Base-by-base conservation (phyloP, 176 grass and related monocot genomes). In the Phoenix dactylifera region DNA sequence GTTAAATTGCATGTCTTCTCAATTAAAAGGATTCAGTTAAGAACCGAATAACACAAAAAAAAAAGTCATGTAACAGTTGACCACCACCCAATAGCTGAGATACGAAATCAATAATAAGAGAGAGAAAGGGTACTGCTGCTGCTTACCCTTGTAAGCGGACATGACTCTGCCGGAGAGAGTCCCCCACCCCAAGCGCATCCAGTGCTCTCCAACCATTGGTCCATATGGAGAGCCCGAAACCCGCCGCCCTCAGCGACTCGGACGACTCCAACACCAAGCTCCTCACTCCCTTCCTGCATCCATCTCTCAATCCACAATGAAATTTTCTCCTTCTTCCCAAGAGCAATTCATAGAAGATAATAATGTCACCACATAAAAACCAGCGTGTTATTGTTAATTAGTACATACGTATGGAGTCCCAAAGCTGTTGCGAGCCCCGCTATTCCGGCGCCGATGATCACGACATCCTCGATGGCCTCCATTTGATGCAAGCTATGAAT, bases 231-330 rank as follows among this genome's bases (percentile, higher is more conserved):
- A 83, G 22, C 0, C 77, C 86, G 39, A 78, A 90, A n/a, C 92
- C 84, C 0, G 80, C 75, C 7, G 92, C 49, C 26, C 87, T 76
- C 20, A 97, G 60, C 26, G 49, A 24, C 56, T 71, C 70, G 24
- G 81, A 88, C 49, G 92, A 97, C 60, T 97, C 87, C 65, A 97
- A 67, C 69, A 97, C 86, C 55, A 80, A 1, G 75, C 92, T 80
- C 35, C 69, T 58, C 51, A 97, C 51, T 25, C 91, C 83, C 72
- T 73, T 70, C 72, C 91, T 90, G 82, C 22, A 67, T 15, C 17
- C 16, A 4, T 6, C n/a, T 62, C 15, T 48, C 59, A 22, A 17
- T 5, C 7, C 23, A 54, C 25, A 3, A 24, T 2, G 10, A 16
- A 2, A 16, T 23, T 3, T 22, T 61, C 15, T 17, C 4, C 15